A percentile compares a stretch with the other conserved stretches of the same genome.
phyloP scores from a whole-genome alignment of 768 basidiomycete species.

The Tremella yokohamensis region DNA sequence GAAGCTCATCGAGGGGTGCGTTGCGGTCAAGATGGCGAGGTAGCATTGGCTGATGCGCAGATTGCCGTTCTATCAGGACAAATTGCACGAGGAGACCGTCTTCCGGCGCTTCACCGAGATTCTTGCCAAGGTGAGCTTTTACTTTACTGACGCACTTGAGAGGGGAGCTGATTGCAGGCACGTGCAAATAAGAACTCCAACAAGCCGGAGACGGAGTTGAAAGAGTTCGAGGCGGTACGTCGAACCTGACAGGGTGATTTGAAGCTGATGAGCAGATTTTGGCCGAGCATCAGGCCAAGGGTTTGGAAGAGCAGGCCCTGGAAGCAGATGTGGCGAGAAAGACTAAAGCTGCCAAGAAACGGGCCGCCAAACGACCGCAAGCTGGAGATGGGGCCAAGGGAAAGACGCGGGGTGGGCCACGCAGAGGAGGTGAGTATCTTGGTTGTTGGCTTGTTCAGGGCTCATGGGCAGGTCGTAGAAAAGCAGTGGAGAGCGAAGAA shows the following conservation, averaged over 20 bases:
- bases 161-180: constrained; percentile 56
- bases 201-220: constrained; percentile 87
- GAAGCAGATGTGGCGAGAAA: constrained; percentile 81
- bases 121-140: constrained; percentile 63
- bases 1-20: constrained; percentile 78
- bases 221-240: constrained; percentile 83
- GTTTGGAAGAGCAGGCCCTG: constrained; percentile 84
- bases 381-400: not conserved
- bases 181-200: constrained; percentile 85
- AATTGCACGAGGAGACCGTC: constrained; percentile 81
- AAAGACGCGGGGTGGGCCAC: not conserved
- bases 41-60: constrained; percentile 22
- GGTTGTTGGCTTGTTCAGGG: not conserved
- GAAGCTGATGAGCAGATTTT: constrained; percentile 61
- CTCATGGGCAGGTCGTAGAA: constrained; percentile 6
- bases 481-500: constrained; percentile 11
- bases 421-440: constrained; percentile 14
- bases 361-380: constrained; percentile 39
- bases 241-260: not conserved
- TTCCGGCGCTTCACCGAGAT: constrained; percentile 82
- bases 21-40: not conserved
- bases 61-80: constrained; percentile 91
- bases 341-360: constrained; percentile 64
- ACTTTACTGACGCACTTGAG: constrained; percentile 36
- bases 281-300: constrained; percentile 74